Evolutionary conservation across 352 stramenopile genomes (phyloP).

Genomic region (Globisporangium emineosum): DNA sequence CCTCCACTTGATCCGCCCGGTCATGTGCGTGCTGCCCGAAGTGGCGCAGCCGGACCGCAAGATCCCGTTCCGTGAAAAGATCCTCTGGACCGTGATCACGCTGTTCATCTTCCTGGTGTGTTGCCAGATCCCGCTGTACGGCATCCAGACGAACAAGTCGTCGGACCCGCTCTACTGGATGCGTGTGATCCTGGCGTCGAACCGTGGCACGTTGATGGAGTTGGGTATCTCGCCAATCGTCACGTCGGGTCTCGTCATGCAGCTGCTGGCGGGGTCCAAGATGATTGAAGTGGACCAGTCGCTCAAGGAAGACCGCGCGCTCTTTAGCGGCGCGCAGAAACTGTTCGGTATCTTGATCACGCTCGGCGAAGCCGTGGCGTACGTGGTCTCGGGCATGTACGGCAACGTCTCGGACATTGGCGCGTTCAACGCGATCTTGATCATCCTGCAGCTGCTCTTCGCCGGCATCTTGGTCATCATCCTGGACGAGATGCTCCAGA

Average conservation of each 20-base stretch:
- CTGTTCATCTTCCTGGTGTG: constrained; percentile 99
- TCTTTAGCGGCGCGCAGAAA: constrained; percentile 99
- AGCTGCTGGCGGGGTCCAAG: constrained; percentile 96
- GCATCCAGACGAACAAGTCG: constrained; percentile 97
- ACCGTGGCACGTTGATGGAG: constrained; percentile 98
- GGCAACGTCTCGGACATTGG: constrained; percentile 97
- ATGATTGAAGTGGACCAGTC: constrained; percentile 99
- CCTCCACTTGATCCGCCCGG: constrained; percentile 97
- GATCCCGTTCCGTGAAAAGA: constrained; percentile 99
- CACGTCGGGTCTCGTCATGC: constrained; percentile 99
- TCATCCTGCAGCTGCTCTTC: constrained; percentile 98
- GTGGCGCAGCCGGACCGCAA: constrained; percentile 95
- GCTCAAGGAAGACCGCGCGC: constrained; percentile 97
- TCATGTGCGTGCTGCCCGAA: constrained; percentile 98
- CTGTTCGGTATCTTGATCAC: constrained; percentile 99
- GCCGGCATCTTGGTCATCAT: constrained; percentile 99
- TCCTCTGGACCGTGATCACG: constrained; percentile 99
- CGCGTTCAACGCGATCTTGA: constrained; percentile 97
- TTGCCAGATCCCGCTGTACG: constrained; percentile 99
- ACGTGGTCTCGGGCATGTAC: constrained; percentile 99
- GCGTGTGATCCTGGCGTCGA: constrained; percentile 98
- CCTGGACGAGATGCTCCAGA: constrained; percentile 99
- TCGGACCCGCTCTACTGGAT: constrained; percentile 99
- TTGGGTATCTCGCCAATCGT: constrained; percentile 99
- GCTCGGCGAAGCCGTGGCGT: constrained; percentile 97